phyloP scores from a whole-genome alignment of 371 early-diverging fungal genomes.

The Saksenaea vasiformis region DNA sequence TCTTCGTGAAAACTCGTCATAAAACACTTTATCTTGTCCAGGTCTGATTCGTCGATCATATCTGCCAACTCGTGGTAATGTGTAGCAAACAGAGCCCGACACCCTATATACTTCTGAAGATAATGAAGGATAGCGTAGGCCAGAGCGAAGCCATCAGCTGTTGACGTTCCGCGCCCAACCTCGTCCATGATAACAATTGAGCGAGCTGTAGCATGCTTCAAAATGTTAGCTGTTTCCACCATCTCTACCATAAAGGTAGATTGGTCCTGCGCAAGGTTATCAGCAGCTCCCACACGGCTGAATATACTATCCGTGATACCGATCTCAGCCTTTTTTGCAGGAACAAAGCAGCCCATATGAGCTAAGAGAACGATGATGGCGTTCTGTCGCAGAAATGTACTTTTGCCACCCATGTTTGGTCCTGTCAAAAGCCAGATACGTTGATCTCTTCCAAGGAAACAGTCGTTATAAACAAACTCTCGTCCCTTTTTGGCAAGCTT shows the following conservation, averaged over 20 bases:
- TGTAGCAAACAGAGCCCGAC: constrained; percentile 88
- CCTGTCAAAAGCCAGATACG: constrained; percentile 80
- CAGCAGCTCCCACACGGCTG: constrained; percentile 82
- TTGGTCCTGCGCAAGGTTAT: constrained; percentile 79
- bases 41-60: constrained; percentile 16
- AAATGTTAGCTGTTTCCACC: constrained; percentile 91
- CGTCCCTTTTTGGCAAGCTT: constrained; percentile 60
- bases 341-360: constrained; percentile 94
- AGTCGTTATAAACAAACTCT: constrained; percentile 78
- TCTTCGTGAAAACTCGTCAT: constrained; percentile 58
- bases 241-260: constrained; percentile 99
- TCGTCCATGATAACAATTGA: constrained; percentile 98
- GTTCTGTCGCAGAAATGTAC: constrained; percentile 87
- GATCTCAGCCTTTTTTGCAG: constrained; percentile 80
- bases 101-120: constrained; percentile 63
- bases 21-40: constrained; percentile 47
- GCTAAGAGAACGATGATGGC: constrained; percentile 89
- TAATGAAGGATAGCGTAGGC: constrained; percentile 88
- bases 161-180: constrained; percentile 97
- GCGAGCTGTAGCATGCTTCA: constrained; percentile 73
- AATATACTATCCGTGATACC: constrained; percentile 91
- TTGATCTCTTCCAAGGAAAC: constrained; percentile 52
- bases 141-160: constrained; percentile 89
- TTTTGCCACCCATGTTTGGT: constrained; percentile 97
- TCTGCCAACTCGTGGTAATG: constrained; percentile 92